A percentile compares a stretch with the other conserved stretches of the same genome.
Conservation (phyloP, 805 yeast genomes). For the Cyberlindnera americana region DNA sequence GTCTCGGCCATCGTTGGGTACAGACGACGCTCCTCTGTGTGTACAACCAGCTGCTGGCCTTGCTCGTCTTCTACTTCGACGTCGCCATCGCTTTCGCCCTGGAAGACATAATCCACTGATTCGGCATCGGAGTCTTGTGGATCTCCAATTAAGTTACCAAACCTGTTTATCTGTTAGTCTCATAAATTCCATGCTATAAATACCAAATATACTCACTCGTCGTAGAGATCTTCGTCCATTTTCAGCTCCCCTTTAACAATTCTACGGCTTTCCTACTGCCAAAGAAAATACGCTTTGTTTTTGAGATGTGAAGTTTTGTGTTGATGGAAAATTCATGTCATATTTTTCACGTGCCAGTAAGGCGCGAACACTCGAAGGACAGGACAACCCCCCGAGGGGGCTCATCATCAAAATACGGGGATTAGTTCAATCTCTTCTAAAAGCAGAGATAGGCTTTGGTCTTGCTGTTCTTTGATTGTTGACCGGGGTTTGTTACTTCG, state of each 20-base stretch:
- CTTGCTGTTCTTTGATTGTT: no score
- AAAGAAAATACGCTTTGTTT: no score
- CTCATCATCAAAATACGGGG: background rate
- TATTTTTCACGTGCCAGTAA: background rate
- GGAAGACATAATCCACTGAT: constrained; percentile 22
- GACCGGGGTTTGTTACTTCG: no score
- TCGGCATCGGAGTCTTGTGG: constrained; percentile 46
- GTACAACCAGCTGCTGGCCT: constrained; percentile 29
- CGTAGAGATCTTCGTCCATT: constrained; percentile 71
- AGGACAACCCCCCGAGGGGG: no score
- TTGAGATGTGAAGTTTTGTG: constrained; percentile 1
- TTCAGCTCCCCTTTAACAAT: no score
- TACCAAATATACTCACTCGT: constrained; percentile 45
- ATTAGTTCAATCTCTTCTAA: background rate
- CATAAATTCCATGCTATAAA: no score
- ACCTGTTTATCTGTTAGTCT: constrained; percentile 27
- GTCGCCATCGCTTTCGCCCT: constrained; percentile 22
- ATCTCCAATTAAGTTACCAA: constrained; percentile 65
- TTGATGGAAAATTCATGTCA: constrained; percentile 3
- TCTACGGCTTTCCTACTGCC: no score
- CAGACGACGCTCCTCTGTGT: constrained; percentile 43
- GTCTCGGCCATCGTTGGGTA: constrained; percentile 42
- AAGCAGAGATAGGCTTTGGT: background rate
- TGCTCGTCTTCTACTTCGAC: constrained; percentile 20
- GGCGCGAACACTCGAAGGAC: no score